These are phyloP conservation scores for Salix udensis DNA, from an alignment of 345 rosid species.

Conservation along the genomic window DNA sequence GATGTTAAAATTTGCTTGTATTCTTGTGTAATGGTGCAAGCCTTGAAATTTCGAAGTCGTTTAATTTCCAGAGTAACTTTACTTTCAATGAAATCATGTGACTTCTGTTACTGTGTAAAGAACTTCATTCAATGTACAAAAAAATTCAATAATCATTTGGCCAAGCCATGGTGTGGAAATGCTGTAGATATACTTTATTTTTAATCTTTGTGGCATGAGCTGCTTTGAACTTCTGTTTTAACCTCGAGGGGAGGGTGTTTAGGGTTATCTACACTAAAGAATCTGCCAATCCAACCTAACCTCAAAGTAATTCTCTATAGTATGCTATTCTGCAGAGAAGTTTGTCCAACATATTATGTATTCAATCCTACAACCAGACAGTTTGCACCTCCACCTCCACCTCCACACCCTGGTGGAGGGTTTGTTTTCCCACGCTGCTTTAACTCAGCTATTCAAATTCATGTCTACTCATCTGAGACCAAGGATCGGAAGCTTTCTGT, in stretches of 20 bases:
- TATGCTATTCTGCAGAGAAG: neutral
- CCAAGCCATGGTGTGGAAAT: neutral
- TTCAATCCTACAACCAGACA: constrained; percentile 22
- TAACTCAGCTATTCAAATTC: neutral
- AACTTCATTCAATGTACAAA: neutral
- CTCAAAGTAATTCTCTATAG: too few relatives aligned
- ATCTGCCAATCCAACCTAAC: too few relatives aligned
- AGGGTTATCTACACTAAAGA: too few relatives aligned
- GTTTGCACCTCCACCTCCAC: neutral
- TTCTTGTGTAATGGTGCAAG: constrained; percentile 13
- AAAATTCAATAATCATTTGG: neutral
- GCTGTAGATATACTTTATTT: neutral
- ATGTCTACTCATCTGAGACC: constrained; percentile 14
- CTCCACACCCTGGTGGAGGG: neutral
- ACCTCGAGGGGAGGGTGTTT: too few relatives aligned
- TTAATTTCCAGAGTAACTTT: neutral
- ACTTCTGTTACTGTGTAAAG: neutral
- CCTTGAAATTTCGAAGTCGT: neutral
- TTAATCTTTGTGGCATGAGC: too few relatives aligned
- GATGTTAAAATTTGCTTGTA: constrained; percentile 14
- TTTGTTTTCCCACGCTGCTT: neutral
- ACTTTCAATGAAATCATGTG: neutral
- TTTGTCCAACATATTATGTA: neutral
- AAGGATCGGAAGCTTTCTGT: constrained; percentile 1
- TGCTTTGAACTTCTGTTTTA: neutral